These are phyloP conservation scores for Aspergillus intermedius DNA, from an alignment of 2,329 filamentous ascomycete species.

Conservation along the genomic window DNA sequence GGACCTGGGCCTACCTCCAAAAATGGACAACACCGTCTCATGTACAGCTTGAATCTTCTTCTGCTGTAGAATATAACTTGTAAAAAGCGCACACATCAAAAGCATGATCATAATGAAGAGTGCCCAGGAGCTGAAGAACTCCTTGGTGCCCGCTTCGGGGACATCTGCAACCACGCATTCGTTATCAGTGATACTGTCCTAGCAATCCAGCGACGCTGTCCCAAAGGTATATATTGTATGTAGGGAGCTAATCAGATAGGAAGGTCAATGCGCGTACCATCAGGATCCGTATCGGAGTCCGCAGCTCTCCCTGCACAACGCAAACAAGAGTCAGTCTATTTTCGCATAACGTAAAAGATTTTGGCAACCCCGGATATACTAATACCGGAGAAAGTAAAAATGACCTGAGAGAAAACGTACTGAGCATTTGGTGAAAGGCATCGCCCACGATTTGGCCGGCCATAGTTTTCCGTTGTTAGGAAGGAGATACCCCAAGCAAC, in stretches of 20 bases:
- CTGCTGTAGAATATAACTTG: constrained; percentile 92
- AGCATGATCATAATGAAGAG: constrained; percentile 94
- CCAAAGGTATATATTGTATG: not conserved
- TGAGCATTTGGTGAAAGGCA: constrained; percentile 27
- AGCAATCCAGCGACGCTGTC: not conserved
- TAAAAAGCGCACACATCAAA: constrained; percentile 89
- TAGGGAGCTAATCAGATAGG: constrained; percentile 3
- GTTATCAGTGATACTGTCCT: constrained; percentile 10
- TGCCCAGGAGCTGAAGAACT: constrained; percentile 93
- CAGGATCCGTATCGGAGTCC: constrained; percentile 32
- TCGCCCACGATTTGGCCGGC: constrained; percentile 31
- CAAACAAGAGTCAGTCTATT: constrained; percentile 1
- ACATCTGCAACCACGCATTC: constrained; percentile 42
- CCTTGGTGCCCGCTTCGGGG: constrained; percentile 79
- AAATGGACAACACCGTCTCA: constrained; percentile 97
- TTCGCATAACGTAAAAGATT: not conserved
- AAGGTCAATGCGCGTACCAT: constrained; percentile 25
- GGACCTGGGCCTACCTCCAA: constrained; percentile 59
- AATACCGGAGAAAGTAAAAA: not conserved
- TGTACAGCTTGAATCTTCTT: constrained; percentile 96
- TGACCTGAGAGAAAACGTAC: constrained; percentile 20
- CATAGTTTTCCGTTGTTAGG: constrained; percentile 21
- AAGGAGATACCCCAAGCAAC: constrained; percentile 16
- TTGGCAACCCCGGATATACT: not conserved
- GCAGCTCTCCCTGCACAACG: constrained; percentile 26